phyloP scores from a whole-genome alignment of 2,329 filamentous ascomycete species.

The Colletotrichum sp. region DNA sequence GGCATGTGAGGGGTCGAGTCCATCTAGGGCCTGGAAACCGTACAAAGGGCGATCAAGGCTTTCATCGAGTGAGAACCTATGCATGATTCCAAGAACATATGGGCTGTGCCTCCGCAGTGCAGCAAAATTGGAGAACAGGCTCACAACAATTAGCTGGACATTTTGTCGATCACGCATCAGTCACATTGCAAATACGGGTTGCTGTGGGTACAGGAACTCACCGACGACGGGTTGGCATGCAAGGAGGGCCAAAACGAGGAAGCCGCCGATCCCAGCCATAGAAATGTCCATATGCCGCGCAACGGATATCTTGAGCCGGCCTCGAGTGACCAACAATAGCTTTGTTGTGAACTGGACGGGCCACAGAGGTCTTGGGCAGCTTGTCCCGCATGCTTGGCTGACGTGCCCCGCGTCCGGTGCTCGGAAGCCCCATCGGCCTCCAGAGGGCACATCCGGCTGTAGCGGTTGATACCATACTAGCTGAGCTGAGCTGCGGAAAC shows the following conservation, averaged over 20 bases:
- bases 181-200: slow-evolving; percentile 41
- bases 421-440: slow-evolving; percentile 31
- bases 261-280: slow-evolving; percentile 31
- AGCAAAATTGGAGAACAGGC: slow-evolving; percentile 16
- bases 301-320: slow-evolving; percentile 47
- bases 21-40: slow-evolving; percentile 37
- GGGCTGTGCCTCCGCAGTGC: background rate
- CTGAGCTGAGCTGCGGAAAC: slow-evolving; percentile 30
- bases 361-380: slow-evolving; percentile 20
- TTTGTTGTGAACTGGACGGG: slow-evolving; percentile 20
- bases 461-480: slow-evolving; percentile 28
- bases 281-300: slow-evolving; percentile 41
- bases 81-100: slow-evolving; percentile 26
- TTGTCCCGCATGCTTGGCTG: slow-evolving; percentile 19
- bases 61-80: slow-evolving; percentile 39
- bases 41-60: slow-evolving; percentile 40
- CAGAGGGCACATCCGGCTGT: slow-evolving; percentile 26
- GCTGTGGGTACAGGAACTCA: slow-evolving; percentile 18
- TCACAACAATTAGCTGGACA: slow-evolving; percentile 34
- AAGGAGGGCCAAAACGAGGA: slow-evolving; percentile 31
- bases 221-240: slow-evolving; percentile 33
- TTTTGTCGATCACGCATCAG: slow-evolving; percentile 36
- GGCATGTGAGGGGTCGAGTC: slow-evolving; percentile 32
- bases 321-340: slow-evolving; percentile 48
- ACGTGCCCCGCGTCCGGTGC: slow-evolving; percentile 17